Base-by-base conservation (phyloP, 257 asterid genomes). In the Striga asiatica region DNA sequence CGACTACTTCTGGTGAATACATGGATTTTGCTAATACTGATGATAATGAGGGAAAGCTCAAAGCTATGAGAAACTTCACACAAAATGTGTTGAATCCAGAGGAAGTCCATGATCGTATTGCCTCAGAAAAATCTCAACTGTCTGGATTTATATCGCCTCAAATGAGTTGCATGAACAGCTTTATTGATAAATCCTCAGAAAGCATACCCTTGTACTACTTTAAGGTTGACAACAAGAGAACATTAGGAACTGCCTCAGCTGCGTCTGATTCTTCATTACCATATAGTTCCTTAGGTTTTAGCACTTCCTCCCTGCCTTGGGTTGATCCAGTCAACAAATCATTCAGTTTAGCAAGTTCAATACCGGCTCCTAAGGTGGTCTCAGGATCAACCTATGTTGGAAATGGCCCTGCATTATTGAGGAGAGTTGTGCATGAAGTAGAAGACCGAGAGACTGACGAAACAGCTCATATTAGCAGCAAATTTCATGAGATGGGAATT, bases 361-460 rank as follows among this genome's bases (percentile, higher is more conserved):
- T 75, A 58, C 89, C 95, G 19, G 77, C 89, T 61, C 81, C 95
- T 54, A 84, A 79, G 77, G 83, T 88, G 53, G 83, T 76, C 46
- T 76, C 95, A 1, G 97, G 93, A 25, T 82, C 97, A 37, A 77
- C 80, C 56, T 79, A 78, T 81, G 82, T 76, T 53, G 87, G 89
- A 48, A 81, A 75, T 69, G 81, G 94, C 51, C 79, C 95, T 42
- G 58, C 88, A 47, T 77, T 64, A 42, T 74, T 92, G 67, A 80
- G 95, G 64, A 79, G 99, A 81, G 99, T 88, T 65, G 99, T 92
- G 55, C 99, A 88, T 74, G 99, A 92, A 81, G 89, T 76, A 47
- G 97, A 92, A 65, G 95, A 88, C 68, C 79, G 70, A 58, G 97
- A 92, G 76, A 64, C 73, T 25, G 95, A 82, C 70, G 95, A 82